phyloP scores from a whole-genome alignment of 1,284 basidiomycete genomes.

The Sporisorium sorghi region DNA sequence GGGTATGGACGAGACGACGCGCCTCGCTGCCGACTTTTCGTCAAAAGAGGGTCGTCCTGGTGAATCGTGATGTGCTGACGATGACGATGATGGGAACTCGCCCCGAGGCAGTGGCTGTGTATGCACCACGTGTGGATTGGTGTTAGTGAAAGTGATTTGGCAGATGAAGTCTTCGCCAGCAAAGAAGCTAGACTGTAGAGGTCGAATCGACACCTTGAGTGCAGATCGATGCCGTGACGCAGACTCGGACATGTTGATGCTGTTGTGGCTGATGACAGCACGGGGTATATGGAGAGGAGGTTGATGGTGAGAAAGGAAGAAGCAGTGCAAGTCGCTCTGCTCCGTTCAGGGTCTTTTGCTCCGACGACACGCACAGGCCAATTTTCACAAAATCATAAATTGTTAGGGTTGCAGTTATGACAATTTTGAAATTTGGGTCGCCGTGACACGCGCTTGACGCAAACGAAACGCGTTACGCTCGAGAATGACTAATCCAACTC shows the following conservation, averaged over 20 bases:
- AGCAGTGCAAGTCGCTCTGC: background rate
- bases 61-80: slow-evolving; percentile 4
- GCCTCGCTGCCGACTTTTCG: slow-evolving; percentile 11
- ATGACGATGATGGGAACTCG: slow-evolving; percentile 28
- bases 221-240: slow-evolving; percentile 25
- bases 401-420: too few relatives aligned
- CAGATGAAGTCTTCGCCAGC: slow-evolving; percentile 88
- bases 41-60: slow-evolving; percentile 8
- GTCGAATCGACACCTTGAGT: slow-evolving; percentile 73
- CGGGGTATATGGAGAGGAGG: background rate
- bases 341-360: background rate
- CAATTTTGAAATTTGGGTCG: background rate
- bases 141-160: slow-evolving; percentile 87
- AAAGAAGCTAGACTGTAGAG: slow-evolving; percentile 88
- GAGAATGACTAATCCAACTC: slow-evolving; percentile 8
- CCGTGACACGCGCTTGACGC: slow-evolving; percentile 6
- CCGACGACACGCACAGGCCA: slow-evolving; percentile 2
- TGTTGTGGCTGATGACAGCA: background rate
- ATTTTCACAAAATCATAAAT: background rate
- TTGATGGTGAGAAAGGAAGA: background rate
- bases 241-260: slow-evolving; percentile 22
- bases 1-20: slow-evolving; percentile 38
- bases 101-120: slow-evolving; percentile 71
- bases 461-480: background rate
- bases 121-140: slow-evolving; percentile 71